Percentiles rank a stretch among this genome's conserved stretches.
Conservation (phyloP, 495 filamentous ascomycete species). For the Xylaria palmicola region DNA sequence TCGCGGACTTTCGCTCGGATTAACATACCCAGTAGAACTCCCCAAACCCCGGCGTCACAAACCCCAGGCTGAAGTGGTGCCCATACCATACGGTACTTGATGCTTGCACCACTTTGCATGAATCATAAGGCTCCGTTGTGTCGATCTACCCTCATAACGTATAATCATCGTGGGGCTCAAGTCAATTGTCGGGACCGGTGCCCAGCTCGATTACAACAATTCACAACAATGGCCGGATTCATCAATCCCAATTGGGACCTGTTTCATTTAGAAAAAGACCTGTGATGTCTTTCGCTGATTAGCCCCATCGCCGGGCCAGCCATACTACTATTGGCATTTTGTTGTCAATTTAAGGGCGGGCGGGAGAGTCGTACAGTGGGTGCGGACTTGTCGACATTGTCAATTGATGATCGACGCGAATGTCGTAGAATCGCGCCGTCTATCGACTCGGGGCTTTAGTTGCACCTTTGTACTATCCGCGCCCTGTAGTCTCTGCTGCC, state of each 20-base stretch:
- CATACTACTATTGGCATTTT: neutral
- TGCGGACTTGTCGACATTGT: neutral
- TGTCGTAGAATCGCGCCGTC: conserved; percentile 1
- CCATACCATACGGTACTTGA: no score
- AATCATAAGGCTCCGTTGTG: no score
- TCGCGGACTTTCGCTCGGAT: conserved; percentile 7
- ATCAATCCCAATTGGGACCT: conserved; percentile 1
- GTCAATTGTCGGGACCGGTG: no score
- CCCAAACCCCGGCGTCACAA: no score
- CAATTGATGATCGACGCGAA: conserved; percentile 6
- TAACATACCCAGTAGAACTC: no score
- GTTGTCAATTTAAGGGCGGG: neutral
- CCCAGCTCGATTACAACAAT: no score
- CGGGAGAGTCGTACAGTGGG: neutral
- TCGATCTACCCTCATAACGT: no score
- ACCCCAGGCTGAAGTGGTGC: no score
- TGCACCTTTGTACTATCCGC: no score
- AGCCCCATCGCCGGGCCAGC: neutral
- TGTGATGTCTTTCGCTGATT: neutral
- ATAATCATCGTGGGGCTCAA: no score
- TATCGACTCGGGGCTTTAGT: conserved; percentile 9
- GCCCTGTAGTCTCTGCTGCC: no score
- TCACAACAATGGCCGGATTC: neutral
- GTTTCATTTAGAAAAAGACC: neutral
- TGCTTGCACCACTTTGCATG: no score